phyloP scores from a whole-genome alignment of 331 rosid genomes.

The Dryas integrifolia region DNA sequence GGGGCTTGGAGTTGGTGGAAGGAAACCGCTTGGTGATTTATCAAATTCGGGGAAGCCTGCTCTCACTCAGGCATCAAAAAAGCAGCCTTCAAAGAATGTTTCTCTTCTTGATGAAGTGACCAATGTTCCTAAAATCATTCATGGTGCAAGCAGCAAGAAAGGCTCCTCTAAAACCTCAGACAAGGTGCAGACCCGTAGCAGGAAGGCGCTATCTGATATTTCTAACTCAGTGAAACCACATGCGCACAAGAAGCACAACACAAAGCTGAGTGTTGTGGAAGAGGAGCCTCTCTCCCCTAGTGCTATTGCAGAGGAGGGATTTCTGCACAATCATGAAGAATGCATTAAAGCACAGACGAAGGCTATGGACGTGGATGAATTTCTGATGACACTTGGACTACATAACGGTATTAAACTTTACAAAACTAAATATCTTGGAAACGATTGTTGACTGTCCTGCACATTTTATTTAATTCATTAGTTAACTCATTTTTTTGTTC shows the following conservation, averaged over 20 bases:
- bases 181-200: constrained; percentile 39
- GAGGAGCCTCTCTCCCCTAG: constrained; percentile 27
- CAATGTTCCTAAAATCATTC: constrained; percentile 18
- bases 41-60: constrained; percentile 36
- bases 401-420: background rate
- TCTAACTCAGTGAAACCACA: constrained; percentile 50
- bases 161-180: constrained; percentile 35
- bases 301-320: constrained; percentile 50
- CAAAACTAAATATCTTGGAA: background rate
- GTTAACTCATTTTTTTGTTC: background rate
- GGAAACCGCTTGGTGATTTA: constrained; percentile 76
- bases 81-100: constrained; percentile 28
- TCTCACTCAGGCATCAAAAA: constrained; percentile 29
- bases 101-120: background rate
- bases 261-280: constrained; percentile 15
- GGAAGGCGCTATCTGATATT: constrained; percentile 60
- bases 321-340: constrained; percentile 48
- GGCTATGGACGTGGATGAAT: constrained; percentile 30
- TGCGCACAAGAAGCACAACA: constrained; percentile 31
- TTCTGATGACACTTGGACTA: constrained; percentile 37
- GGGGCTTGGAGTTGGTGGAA: constrained; percentile 54
- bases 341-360: constrained; percentile 47
- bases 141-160: constrained; percentile 28
- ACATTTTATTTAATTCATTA: background rate
- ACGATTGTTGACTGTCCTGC: background rate